These are phyloP conservation scores for Lentinula sp. DNA, from an alignment of 768 basidiomycete species.

Conservation along the genomic window DNA sequence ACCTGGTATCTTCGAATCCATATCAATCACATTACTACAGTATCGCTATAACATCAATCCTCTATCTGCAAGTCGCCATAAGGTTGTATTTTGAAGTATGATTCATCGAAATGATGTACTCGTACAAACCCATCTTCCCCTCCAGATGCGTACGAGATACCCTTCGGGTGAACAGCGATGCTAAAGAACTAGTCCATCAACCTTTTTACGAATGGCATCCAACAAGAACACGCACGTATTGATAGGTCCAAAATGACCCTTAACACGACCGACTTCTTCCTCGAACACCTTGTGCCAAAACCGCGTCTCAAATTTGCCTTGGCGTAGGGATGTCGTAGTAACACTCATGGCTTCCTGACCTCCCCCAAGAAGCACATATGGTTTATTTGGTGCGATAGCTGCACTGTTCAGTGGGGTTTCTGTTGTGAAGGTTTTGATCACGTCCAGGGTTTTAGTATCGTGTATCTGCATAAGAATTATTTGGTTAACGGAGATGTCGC, in stretches of 20 bases:
- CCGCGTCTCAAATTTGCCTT: constrained; percentile 96
- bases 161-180: constrained; percentile 87
- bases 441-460: constrained; percentile 80
- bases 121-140: constrained; percentile 95
- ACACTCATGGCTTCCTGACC: constrained; percentile 98
- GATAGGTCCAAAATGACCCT: constrained; percentile 95
- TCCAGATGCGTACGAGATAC: constrained; percentile 87
- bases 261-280: constrained; percentile 95
- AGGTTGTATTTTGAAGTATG: constrained; percentile 86
- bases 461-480: constrained; percentile 49
- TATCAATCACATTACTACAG: not conserved
- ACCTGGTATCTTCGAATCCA: not conserved
- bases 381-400: constrained; percentile 74
- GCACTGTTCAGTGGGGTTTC: constrained; percentile 97
- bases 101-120: constrained; percentile 91
- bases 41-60: constrained; percentile 26
- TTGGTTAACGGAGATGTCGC: not conserved
- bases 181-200: constrained; percentile 32
- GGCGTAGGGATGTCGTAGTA: constrained; percentile 87
- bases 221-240: constrained; percentile 68
- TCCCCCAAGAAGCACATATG: constrained; percentile 91
- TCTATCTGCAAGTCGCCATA: constrained; percentile 81
- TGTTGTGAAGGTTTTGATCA: constrained; percentile 89
- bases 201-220: not conserved
- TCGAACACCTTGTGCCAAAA: constrained; percentile 98